Base-by-base conservation (phyloP, 345 rosid species). In the Corchorus capsularis region DNA sequence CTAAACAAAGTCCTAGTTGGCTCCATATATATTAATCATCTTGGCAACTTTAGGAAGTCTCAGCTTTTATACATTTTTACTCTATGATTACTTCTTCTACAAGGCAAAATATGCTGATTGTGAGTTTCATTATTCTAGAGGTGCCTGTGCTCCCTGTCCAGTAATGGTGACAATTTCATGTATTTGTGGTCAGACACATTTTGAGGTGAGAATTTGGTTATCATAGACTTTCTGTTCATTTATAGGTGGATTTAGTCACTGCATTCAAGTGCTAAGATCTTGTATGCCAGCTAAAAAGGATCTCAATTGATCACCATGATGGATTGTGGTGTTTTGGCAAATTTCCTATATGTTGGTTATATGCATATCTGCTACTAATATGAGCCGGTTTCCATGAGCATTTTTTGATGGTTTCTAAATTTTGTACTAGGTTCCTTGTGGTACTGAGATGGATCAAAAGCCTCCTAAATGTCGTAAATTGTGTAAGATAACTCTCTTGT, bases 81-180 rank as follows among this genome's bases (percentile, higher is more conserved):
- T 27, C 52, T 64, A 17, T 43, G 27, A 22, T 57, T 69, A 50
- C 60, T 52, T 69, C 27, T 17, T 52, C 32, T 53, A 52, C 32
- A 17, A 34, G 32, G 61, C 3, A 52, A 69, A 52, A 50, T 75
- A 8, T 41, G 69, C 72, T 73, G 63, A 77, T 41, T 8, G 34
- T 61, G 78, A 49, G 32, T 67, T 74, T 75, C 74, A 37, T 79
- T 81, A 69, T 85, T 85, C 84, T 80, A 95, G 99, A 84, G 99
- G 98, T 82, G 77, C 88, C 55, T 93, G 97, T 90, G 94, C 98
- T 85, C 98, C 98, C 74, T 93, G 99, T 79, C 98, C 99, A 54
- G 74, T 92, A 71, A 92, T 92, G 97, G 94, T 95, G 73, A 84
- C 90, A 46, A 95, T 95, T 81, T 86, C 96, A 52, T 95, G 98